Evolutionary conservation across 2,329 filamentous ascomycete genomes (phyloP).

Genomic region (Geosmithia putterillii): DNA sequence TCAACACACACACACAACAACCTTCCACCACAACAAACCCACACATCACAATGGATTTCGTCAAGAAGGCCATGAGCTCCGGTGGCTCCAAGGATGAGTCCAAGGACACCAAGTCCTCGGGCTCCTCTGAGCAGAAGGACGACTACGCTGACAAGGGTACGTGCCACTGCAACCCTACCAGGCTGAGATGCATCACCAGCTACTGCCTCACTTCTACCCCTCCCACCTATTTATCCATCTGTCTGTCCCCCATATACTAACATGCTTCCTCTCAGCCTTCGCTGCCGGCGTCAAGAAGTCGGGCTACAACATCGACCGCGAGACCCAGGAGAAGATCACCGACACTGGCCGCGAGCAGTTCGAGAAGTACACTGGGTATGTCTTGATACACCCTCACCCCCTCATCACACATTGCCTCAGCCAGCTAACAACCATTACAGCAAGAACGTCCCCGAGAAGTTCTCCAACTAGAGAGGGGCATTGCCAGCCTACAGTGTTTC

Average conservation of each 20-base stretch:
- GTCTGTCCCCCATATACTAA: neutral
- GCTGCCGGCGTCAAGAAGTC: conserved; percentile 10
- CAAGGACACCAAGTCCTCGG: conserved; percentile 6
- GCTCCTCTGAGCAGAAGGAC: conserved; percentile 8
- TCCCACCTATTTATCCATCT: neutral
- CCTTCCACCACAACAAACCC: conserved; percentile 2
- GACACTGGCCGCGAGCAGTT: conserved; percentile 10
- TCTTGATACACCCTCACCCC: neutral
- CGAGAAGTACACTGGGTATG: conserved; percentile 14
- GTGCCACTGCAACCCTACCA: too few relatives aligned
- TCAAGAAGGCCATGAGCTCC: conserved; percentile 19
- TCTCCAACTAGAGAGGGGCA: conserved; percentile 11
- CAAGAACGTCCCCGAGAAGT: conserved; percentile 12
- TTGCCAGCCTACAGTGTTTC: neutral
- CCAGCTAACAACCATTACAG: conserved; percentile 5
- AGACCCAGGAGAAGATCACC: conserved; percentile 15
- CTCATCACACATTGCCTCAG: neutral
- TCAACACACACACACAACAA: neutral
- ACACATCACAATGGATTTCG: conserved; percentile 21
- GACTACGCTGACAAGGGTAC: conserved; percentile 19
- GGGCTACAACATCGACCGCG: conserved; percentile 11
- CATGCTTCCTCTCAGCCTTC: conserved; percentile 7
- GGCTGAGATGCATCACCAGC: too few relatives aligned
- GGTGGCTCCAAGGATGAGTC: conserved; percentile 6
- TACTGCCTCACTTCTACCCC: neutral